Evolutionary conservation across 78 protist species (phyloP).

Genomic region (Pigoraptor vietnamica): DNA sequence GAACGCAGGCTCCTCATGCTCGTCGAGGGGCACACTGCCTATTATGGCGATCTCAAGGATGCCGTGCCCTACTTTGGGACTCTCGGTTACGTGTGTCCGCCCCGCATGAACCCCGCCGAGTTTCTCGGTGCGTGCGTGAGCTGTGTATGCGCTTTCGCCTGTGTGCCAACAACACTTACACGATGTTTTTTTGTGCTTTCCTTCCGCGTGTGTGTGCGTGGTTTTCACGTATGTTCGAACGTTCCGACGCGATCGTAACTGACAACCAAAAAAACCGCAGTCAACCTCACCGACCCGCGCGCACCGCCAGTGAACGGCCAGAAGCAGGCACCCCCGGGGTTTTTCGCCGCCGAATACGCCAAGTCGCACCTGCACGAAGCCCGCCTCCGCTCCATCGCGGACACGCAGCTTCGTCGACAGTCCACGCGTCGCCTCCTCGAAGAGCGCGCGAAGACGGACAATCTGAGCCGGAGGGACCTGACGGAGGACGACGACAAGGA

Average conservation of each 20-base stretch:
- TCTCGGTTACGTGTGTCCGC: conserved; percentile 23
- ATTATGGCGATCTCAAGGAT: conserved; percentile 1
- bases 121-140: background rate
- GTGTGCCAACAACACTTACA: background rate
- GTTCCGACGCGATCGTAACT: too few species aligned
- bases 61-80: conserved; percentile 8
- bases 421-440: background rate
- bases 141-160: too few species aligned
- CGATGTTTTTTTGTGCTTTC: background rate
- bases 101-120: background rate
- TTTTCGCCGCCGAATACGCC: background rate
- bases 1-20: conserved; percentile 7
- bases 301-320: conserved; percentile 15
- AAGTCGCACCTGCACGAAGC: background rate
- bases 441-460: too few species aligned
- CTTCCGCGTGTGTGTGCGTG: too few species aligned
- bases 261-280: too few species aligned
- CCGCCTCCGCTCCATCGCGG: background rate
- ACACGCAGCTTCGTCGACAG: background rate
- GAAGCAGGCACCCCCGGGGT: background rate
- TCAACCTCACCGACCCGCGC: background rate
- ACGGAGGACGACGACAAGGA: background rate
- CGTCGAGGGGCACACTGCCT: conserved; percentile 12
- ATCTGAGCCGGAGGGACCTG: background rate
- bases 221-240: too few species aligned